These are phyloP conservation scores for Athelia psychrophila DNA, from an alignment of 1,284 basidiomycete genomes.

Conservation along the genomic window DNA sequence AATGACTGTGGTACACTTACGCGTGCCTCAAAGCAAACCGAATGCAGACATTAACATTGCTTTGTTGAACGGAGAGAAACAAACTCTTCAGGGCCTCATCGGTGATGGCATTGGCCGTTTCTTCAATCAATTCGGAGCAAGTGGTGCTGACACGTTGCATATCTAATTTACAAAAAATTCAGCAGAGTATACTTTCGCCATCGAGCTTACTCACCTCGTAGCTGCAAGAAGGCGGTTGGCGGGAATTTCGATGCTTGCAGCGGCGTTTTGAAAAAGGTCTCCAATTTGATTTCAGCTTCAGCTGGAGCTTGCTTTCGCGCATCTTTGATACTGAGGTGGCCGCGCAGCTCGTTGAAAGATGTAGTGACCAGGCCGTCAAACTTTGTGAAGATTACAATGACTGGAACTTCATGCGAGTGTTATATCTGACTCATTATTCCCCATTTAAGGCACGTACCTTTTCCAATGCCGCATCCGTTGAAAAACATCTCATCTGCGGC, in stretches of 20 bases:
- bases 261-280: slow-evolving; percentile 1
- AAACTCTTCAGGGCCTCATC: slow-evolving; percentile 11
- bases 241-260: no score
- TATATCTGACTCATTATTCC: no score
- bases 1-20: no score
- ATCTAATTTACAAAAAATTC: slow-evolving; percentile 3
- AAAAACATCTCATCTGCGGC: slow-evolving; percentile 20
- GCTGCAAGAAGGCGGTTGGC: background rate
- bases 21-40: background rate
- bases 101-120: slow-evolving; percentile 17
- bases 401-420: slow-evolving; percentile 15
- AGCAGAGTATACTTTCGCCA: slow-evolving; percentile 14
- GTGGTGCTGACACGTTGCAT: slow-evolving; percentile 12
- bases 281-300: slow-evolving; percentile 12
- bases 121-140: slow-evolving; percentile 13
- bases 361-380: slow-evolving; percentile 17
- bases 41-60: slow-evolving; percentile 15
- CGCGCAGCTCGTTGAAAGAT: slow-evolving; percentile 7
- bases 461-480: slow-evolving; percentile 12
- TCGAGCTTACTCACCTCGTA: slow-evolving; percentile 8
- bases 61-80: slow-evolving; percentile 20
- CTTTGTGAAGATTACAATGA: slow-evolving; percentile 26
- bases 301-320: slow-evolving; percentile 9
- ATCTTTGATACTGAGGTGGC: slow-evolving; percentile 7
- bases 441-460: slow-evolving; percentile 7